Base-by-base conservation (phyloP, 169 alveolate species). In the Eimeria tenella region DNA sequence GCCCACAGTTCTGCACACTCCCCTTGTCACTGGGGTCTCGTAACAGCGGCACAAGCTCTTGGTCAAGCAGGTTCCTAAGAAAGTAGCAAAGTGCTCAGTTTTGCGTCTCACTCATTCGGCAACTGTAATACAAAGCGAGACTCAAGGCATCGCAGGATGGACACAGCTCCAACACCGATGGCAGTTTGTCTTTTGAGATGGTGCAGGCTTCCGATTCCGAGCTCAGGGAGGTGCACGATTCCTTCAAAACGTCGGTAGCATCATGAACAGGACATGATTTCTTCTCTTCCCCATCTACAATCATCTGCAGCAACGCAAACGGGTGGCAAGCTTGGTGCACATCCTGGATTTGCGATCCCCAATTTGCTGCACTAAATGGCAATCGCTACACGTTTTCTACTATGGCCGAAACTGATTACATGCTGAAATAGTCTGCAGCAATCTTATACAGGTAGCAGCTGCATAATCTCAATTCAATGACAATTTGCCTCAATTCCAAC, bases 121-220 rank as follows among this genome's bases (percentile, higher is more conserved):
- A 84, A 79, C 23, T 62, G 92, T 84, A 84, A 84, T 60, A 84
- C 73, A 63, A 11, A 56, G 62, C 62, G 15, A 84, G 77, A 9
- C 65, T 84, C 6, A 84, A 84, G 53, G 92, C 15, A 19, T 58
- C 81, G 92, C 92, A 84, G 31, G 92, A 84, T 3, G 79, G 92
- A 17, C 92, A 84, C 92, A 84, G 25, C 81, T 84, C 92, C 81
- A 63, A 4, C 13, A 58, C 10, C 50, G 92, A 49, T 5, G 92
- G 92, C 49, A 84, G 73, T 52, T n/a, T n/a, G 81, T 11, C 25
- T 31, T 25, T 21, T 42, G 52, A 23, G 19, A 84, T 42, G 0
- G 81, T 84, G 81, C 92, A 84, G n/a, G 52, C 52, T n/a, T 23
- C 42, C 77, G 8, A 25, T 68, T 23, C 79, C 15, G 79, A n/a